Evolutionary conservation across 768 basidiomycete species (phyloP).

Genomic region (Phanerodontia chrysosporium): DNA sequence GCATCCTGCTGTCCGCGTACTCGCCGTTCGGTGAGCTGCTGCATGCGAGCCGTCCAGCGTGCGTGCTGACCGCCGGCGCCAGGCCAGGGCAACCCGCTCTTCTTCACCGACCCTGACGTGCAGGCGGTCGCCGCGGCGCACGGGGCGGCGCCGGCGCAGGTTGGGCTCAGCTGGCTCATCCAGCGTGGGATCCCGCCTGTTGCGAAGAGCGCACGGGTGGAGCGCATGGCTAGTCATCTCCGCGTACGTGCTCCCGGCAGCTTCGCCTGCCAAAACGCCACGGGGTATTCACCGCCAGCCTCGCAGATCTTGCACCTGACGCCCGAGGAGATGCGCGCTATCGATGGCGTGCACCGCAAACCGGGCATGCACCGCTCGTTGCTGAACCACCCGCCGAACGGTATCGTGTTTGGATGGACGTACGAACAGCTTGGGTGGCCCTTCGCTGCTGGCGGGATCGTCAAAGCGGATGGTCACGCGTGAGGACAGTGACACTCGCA

Average conservation of each 20-base stretch:
- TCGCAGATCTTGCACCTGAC: too few species aligned
- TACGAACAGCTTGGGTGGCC: conserved; percentile 18
- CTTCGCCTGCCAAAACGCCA: conserved; percentile 16
- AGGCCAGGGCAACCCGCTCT: conserved; percentile 21
- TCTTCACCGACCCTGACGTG: conserved; percentile 31
- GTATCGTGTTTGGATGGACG: conserved; percentile 14
- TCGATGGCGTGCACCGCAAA: conserved; percentile 39
- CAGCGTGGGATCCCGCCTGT: conserved; percentile 51
- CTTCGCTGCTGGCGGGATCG: neutral
- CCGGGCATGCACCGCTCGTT: conserved; percentile 38
- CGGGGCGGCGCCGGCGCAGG: conserved; percentile 45
- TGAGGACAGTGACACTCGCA: too few species aligned
- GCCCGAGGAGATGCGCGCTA: conserved; percentile 37
- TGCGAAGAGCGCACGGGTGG: conserved; percentile 45
- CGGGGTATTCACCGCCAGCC: too few species aligned
- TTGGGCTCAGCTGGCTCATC: conserved; percentile 53
- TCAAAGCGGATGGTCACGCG: too few species aligned
- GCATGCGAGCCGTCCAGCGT: neutral
- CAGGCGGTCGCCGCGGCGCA: conserved; percentile 27
- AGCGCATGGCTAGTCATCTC: conserved; percentile 52
- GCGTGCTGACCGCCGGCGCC: neutral
- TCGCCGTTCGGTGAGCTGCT: conserved; percentile 8
- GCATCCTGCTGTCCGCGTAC: conserved; percentile 56
- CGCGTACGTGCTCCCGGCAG: conserved; percentile 16
- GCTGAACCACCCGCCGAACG: conserved; percentile 9